Evolutionary conservation across 495 filamentous ascomycete species (phyloP).

Genomic region (Lophiotrema nucula): DNA sequence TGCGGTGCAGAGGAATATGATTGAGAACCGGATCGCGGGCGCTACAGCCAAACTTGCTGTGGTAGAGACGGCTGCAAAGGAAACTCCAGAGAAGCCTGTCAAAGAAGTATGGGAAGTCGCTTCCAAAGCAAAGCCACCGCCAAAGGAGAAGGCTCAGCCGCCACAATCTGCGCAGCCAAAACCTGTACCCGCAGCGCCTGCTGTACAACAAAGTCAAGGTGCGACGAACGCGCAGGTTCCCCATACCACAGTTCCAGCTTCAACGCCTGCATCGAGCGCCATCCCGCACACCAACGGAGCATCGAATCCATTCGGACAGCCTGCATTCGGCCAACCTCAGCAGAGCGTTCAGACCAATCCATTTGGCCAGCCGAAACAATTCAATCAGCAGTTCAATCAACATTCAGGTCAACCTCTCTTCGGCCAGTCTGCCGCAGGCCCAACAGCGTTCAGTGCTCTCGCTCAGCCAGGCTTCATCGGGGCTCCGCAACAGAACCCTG

Average conservation of each 20-base stretch:
- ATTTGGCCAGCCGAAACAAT: conserved; percentile 1
- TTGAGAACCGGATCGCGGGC: conserved; percentile 68
- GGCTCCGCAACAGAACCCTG: conserved; percentile 1
- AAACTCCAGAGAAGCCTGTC: conserved; percentile 81
- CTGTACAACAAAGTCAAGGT: not conserved
- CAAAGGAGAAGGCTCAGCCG: not conserved
- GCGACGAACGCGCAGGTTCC: not conserved
- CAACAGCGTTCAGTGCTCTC: not conserved
- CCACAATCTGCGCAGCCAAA: not conserved
- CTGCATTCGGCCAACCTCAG: conserved; percentile 6
- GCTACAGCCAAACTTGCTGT: no score
- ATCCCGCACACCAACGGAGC: not conserved
- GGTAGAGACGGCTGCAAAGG: conserved; percentile 72
- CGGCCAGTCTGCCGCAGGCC: not conserved
- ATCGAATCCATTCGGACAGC: not conserved
- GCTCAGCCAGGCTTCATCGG: conserved; percentile 24
- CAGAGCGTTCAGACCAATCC: not conserved
- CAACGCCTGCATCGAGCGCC: not conserved
- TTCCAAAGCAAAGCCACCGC: conserved; percentile 53
- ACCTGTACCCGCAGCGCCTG: not conserved
- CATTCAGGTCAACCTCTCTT: not conserved
- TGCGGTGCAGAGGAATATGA: conserved; percentile 73
- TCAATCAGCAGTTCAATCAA: conserved; percentile 2
- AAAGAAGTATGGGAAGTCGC: conserved; percentile 80
- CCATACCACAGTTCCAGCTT: not conserved